Conservation (phyloP, 331 rosid species). For the Rhamnella rubrinervis region DNA sequence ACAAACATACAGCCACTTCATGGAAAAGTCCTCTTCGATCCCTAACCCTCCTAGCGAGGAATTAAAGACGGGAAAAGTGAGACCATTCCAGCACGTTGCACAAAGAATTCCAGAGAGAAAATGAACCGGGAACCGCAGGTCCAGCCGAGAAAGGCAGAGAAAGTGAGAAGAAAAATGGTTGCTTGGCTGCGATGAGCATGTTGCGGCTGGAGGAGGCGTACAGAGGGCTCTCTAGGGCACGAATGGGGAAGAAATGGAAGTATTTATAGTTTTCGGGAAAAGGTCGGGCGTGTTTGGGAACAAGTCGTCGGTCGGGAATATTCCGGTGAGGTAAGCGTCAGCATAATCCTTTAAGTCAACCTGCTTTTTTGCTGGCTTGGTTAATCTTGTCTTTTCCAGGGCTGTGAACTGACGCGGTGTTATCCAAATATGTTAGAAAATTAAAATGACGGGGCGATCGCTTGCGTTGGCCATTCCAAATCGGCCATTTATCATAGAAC, state of each 20-base stretch:
- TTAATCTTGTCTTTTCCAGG: not conserved
- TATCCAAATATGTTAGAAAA: constrained; percentile 24
- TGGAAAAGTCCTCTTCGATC: constrained; percentile 20
- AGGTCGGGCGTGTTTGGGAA: constrained; percentile 37
- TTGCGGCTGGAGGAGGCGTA: constrained; percentile 66
- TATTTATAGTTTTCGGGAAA: constrained; percentile 99
- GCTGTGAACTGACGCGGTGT: constrained; percentile 49
- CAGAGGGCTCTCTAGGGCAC: constrained; percentile 73
- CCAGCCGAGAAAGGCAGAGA: constrained; percentile 8
- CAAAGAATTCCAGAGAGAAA: constrained; percentile 5
- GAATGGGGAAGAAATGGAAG: constrained; percentile 44
- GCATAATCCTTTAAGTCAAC: constrained; percentile 10
- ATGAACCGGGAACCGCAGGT: constrained; percentile 14
- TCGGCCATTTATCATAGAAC: not conserved
- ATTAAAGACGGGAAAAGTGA: not conserved
- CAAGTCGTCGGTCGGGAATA: constrained; percentile 55
- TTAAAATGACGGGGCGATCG: not conserved
- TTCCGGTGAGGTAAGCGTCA: constrained; percentile 61
- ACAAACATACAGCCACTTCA: constrained; percentile 1
- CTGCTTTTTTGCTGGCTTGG: not conserved
- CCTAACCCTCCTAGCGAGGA: constrained; percentile 17
- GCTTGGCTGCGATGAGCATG: constrained; percentile 40
- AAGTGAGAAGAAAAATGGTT: constrained; percentile 20
- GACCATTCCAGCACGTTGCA: constrained; percentile 11
- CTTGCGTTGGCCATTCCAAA: not conserved